Percentiles rank a stretch among this genome's conserved stretches.
Evolutionary conservation across 1,284 basidiomycete species (phyloP).

Genomic region (Boletus subluridellus): DNA sequence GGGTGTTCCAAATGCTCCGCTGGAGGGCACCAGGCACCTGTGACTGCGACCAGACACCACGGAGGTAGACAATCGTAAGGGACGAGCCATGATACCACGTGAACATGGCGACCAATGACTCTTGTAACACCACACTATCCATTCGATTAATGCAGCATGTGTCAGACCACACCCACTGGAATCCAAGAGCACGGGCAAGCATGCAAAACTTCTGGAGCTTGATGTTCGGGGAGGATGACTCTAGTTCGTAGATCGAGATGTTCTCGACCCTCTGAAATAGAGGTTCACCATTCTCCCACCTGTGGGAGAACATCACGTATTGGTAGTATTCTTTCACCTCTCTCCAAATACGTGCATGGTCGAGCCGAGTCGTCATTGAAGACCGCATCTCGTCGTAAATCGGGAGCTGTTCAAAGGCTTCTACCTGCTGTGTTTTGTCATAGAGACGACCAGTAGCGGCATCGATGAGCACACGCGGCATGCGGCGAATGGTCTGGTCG

Average conservation of each 20-base stretch:
- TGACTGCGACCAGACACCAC: not conserved
- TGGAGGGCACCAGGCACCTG: not conserved
- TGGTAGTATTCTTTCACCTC: no score
- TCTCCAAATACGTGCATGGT: no score
- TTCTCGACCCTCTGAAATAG: slow-evolving; percentile 4
- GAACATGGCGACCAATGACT: no score
- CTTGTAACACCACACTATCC: not conserved
- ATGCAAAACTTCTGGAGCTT: no score
- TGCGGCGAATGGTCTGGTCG: not conserved
- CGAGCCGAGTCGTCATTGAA: slow-evolving; percentile 11
- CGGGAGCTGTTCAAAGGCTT: slow-evolving; percentile 1
- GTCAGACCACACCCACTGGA: not conserved
- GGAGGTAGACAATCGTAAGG: no score
- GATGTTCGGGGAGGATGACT: no score
- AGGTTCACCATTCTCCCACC: slow-evolving; percentile 2
- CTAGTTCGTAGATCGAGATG: no score
- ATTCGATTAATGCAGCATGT: not conserved
- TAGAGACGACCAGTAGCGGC: no score
- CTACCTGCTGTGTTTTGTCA: no score
- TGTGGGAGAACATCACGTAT: not conserved
- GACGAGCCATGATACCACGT: no score
- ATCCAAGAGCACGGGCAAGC: not conserved
- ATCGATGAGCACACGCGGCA: no score
- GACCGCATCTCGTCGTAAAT: slow-evolving; percentile 6
- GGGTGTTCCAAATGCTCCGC: not conserved